Conservation (phyloP, 78 protist genomes). For the Dictyostelium capitatum region DNA sequence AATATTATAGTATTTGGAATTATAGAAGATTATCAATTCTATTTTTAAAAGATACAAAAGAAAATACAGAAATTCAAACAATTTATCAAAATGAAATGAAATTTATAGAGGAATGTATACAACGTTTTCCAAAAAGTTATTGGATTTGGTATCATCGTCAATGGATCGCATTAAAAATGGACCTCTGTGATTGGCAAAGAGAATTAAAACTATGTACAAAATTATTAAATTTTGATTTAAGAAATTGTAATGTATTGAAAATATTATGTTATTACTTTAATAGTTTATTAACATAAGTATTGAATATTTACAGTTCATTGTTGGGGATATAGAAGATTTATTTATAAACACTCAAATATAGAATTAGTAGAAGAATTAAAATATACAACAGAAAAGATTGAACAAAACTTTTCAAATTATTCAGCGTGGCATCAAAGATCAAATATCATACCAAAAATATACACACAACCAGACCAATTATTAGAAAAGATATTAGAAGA, state of each 20-base stretch:
- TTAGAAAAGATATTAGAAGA: slow-evolving; percentile 76
- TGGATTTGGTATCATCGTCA: slow-evolving; percentile 87
- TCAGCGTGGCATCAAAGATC: slow-evolving; percentile 97
- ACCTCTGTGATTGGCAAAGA: slow-evolving; percentile 63
- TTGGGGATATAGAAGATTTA: slow-evolving; percentile 91
- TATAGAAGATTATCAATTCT: slow-evolving; percentile 83
- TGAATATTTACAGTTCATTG: slow-evolving; percentile 83
- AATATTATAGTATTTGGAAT: slow-evolving; percentile 92
- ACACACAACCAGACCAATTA: slow-evolving; percentile 24
- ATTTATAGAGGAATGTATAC: slow-evolving; percentile 65
- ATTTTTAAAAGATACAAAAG: slow-evolving; percentile 19
- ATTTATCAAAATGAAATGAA: slow-evolving; percentile 47
- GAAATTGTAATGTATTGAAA: slow-evolving; percentile 88
- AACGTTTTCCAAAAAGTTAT: slow-evolving; percentile 69
- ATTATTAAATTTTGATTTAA: slow-evolving; percentile 88
- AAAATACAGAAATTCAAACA: slow-evolving; percentile 29
- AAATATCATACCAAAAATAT: slow-evolving; percentile 44
- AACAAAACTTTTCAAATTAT: slow-evolving; percentile 95
- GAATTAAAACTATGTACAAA: slow-evolving; percentile 81
- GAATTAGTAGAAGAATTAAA: slow-evolving; percentile 69
- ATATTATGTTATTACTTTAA: neutral
- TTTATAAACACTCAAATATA: slow-evolving; percentile 9
- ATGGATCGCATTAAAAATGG: slow-evolving; percentile 58
- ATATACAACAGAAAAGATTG: slow-evolving; percentile 81
- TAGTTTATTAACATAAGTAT: neutral